phyloP scores from a whole-genome alignment of 1,284 basidiomycete species.

The Trichosporon coremiiforme region DNA sequence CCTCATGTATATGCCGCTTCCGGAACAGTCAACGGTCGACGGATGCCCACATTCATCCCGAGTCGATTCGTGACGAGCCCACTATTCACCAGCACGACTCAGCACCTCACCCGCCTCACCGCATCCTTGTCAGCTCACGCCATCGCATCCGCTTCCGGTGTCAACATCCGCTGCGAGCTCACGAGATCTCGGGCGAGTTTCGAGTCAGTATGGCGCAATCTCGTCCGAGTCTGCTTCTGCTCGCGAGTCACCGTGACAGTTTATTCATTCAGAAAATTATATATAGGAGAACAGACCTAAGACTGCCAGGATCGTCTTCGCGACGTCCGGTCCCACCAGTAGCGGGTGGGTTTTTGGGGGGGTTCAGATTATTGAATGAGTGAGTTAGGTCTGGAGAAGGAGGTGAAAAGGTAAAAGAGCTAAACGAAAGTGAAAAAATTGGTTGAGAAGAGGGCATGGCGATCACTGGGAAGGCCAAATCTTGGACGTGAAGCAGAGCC shows the following conservation, averaged over 20 bases:
- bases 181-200: background rate
- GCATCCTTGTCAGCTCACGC: background rate
- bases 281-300: conserved; percentile 8
- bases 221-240: background rate
- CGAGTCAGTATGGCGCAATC: conserved; percentile 19
- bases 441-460: background rate
- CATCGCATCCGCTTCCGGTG: background rate
- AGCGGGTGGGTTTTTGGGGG: conserved; percentile 19
- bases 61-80: background rate
- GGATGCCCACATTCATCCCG: background rate
- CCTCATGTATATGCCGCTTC: no score
- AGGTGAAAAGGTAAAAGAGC: conserved; percentile 5
- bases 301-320: background rate
- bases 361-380: background rate
- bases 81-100: conserved; percentile 2
- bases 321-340: conserved; percentile 14
- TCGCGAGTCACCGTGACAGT: background rate
- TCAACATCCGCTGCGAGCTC: background rate
- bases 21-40: no score
- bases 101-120: background rate
- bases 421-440: conserved; percentile 16
- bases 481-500: background rate
- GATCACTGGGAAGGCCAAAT: conserved; percentile 11
- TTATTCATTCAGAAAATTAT: conserved; percentile 7
- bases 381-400: conserved; percentile 14